These are phyloP conservation scores for Fraxinus xanthoxyloides DNA, from an alignment of 305 asterid species.

Conservation along the genomic window DNA sequence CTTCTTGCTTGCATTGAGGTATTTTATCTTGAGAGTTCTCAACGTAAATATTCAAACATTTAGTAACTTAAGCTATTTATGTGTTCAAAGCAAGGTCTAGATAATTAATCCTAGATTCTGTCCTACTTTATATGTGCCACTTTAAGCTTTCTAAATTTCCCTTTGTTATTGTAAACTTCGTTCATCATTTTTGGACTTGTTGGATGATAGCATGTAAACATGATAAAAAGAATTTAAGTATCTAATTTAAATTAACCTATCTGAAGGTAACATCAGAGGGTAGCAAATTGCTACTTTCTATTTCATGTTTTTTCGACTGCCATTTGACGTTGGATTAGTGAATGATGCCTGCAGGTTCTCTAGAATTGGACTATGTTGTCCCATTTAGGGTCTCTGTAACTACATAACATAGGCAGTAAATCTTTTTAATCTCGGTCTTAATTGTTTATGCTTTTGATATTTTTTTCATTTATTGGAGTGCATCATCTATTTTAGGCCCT, in stretches of 20 bases:
- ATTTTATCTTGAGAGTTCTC: slow-evolving; percentile 12
- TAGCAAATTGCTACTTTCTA: background rate
- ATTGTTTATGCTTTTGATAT: background rate
- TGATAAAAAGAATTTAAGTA: background rate
- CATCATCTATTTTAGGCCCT: background rate
- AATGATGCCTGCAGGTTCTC: background rate
- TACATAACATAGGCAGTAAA: background rate
- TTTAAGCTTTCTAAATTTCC: background rate
- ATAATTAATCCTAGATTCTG: background rate
- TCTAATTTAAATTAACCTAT: background rate
- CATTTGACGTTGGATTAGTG: background rate
- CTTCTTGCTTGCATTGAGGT: slow-evolving; percentile 95
- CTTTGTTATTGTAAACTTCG: background rate
- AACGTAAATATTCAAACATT: background rate
- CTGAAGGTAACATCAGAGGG: background rate
- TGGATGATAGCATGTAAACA: background rate
- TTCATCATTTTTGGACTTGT: background rate
- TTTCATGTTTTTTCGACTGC: background rate
- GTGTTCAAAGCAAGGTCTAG: background rate
- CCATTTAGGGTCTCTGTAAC: background rate
- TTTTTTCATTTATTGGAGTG: background rate
- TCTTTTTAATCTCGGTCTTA: background rate
- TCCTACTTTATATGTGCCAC: background rate
- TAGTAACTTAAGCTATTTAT: slow-evolving; percentile 1
- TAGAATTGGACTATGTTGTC: background rate